phyloP scores from a whole-genome alignment of 208 protist genomes.

The Porcisia deanei region DNA sequence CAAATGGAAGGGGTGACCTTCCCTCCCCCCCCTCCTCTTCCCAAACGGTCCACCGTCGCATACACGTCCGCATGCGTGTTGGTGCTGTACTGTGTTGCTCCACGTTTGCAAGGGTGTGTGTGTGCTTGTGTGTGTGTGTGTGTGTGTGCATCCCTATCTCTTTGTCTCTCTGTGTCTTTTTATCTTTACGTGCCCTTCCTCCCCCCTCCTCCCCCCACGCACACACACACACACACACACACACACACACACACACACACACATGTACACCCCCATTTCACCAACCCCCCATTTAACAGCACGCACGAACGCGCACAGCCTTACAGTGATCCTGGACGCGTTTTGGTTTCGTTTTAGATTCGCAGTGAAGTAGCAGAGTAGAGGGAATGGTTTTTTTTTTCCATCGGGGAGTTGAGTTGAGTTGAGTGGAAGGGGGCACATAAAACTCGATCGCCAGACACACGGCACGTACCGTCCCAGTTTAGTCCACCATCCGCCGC shows the following conservation, averaged over 20 bases:
- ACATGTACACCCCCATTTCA: neutral
- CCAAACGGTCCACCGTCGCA: neutral
- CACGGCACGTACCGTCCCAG: too few species aligned
- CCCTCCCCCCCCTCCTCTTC: neutral
- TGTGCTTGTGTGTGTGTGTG: neutral
- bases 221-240: neutral
- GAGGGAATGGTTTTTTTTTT: too few species aligned
- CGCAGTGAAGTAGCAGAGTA: too few species aligned
- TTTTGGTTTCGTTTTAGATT: too few species aligned
- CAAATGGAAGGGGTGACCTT: neutral
- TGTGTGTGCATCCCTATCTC: neutral
- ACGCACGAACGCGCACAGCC: neutral
- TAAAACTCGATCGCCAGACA: too few species aligned
- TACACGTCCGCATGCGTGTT: neutral
- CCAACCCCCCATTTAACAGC: neutral
- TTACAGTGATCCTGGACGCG: neutral
- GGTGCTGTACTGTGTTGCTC: neutral
- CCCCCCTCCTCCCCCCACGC: neutral
- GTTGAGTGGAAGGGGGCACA: too few species aligned
- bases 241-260: neutral
- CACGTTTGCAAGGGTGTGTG: neutral
- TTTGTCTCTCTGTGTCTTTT: neutral
- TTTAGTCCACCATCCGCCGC: too few species aligned
- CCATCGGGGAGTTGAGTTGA: too few species aligned
- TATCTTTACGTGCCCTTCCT: too few species aligned